phyloP scores from a whole-genome alignment of 805 yeast genomes.

The Monosporozyma aerobia region DNA sequence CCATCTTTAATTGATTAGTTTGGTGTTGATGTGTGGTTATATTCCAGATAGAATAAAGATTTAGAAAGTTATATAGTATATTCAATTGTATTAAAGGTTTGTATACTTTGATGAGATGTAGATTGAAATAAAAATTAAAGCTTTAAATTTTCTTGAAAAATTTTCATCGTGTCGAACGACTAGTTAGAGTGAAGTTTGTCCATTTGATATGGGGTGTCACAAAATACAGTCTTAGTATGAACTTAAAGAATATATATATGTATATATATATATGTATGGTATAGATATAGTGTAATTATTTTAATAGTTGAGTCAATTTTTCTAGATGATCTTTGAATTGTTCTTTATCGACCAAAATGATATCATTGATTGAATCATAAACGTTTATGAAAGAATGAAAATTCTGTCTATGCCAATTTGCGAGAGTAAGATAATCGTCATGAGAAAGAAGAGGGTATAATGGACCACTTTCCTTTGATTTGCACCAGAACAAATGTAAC shows the following conservation, averaged over 20 bases:
- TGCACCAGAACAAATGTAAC: neutral
- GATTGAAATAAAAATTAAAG: neutral
- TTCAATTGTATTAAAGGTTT: neutral
- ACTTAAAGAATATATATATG: neutral
- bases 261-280: neutral
- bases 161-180: slow-evolving; percentile 1
- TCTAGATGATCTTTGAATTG: neutral
- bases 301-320: neutral
- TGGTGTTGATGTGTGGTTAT: neutral
- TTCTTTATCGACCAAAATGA: neutral
- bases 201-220: neutral
- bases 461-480: neutral
- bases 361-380: neutral
- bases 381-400: neutral
- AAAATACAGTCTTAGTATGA: neutral
- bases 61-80: no score
- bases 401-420: neutral
- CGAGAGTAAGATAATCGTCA: neutral
- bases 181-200: neutral
- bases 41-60: no score
- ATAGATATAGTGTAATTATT: neutral
- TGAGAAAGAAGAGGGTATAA: neutral
- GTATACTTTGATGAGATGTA: neutral
- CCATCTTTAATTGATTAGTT: slow-evolving; percentile 14
- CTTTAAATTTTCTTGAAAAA: neutral